A percentile compares a stretch with the other conserved stretches of the same genome.
Evolutionary conservation across 192 early-diverging fungal species (phyloP).

Genomic region (Rhizoclosmatium globosum): DNA sequence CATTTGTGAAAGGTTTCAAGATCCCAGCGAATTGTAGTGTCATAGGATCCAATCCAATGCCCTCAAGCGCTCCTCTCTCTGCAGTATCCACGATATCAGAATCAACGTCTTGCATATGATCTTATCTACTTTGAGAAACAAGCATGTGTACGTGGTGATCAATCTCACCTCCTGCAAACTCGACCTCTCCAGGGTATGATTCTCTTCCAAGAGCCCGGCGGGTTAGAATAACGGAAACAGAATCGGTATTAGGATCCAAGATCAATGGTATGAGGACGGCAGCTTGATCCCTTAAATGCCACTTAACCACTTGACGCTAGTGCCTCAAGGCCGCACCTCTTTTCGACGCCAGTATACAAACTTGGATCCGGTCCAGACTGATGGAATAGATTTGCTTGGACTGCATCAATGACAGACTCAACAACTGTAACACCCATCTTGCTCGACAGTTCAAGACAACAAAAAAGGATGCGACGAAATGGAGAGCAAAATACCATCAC

Average conservation of each 20-base stretch:
- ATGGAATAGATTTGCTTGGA: no score
- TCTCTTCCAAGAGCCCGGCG: conserved; percentile 29
- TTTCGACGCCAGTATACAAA: no score
- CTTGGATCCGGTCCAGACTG: no score
- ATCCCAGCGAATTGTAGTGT: conserved; percentile 34
- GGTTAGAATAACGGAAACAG: conserved; percentile 40
- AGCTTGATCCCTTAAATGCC: conserved; percentile 6
- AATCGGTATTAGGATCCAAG: conserved; percentile 15
- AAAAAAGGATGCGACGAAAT: no score
- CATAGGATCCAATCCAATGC: conserved; percentile 37
- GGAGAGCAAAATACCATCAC: no score
- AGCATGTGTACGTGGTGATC: neutral
- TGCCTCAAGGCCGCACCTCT: no score
- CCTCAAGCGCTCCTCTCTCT: conserved; percentile 45
- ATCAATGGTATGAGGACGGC: conserved; percentile 45
- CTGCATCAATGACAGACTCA: no score
- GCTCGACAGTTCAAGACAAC: no score
- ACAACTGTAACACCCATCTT: no score
- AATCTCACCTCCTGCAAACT: conserved; percentile 47
- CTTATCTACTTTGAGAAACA: neutral
- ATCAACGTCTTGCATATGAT: conserved; percentile 35
- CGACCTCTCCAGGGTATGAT: conserved; percentile 51
- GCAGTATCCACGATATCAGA: conserved; percentile 36
- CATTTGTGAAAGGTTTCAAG: conserved; percentile 23
- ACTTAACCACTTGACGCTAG: no score